These are phyloP conservation scores for Metschnikowia santaceciliae DNA, from an alignment of 805 yeast species.

Conservation along the genomic window DNA sequence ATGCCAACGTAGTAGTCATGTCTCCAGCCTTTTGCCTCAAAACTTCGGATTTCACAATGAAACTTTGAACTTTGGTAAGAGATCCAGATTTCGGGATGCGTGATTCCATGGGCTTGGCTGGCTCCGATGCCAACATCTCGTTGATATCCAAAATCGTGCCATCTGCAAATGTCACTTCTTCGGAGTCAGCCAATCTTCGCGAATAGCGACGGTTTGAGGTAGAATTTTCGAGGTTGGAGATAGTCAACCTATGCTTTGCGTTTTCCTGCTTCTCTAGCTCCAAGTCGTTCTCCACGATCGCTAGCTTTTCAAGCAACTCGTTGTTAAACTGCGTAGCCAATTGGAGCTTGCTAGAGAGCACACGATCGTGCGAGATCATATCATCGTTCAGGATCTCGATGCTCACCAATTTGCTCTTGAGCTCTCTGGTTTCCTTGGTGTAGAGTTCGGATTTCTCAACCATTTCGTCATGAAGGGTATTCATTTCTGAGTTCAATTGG, in stretches of 20 bases:
- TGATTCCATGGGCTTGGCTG: constrained; percentile 6
- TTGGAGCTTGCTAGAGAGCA: constrained; percentile 30
- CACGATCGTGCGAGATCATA: constrained; percentile 37
- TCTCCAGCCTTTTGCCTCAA: constrained; percentile 16
- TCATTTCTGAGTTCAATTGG: constrained; percentile 20
- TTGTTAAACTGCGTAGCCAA: constrained; percentile 37
- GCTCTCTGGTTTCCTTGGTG: constrained; percentile 19
- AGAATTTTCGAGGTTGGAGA: constrained; percentile 13
- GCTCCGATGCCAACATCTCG: constrained; percentile 18
- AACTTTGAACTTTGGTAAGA: constrained; percentile 28
- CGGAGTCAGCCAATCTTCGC: constrained; percentile 6
- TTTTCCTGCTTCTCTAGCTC: constrained; percentile 15
- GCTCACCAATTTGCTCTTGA: constrained; percentile 33
- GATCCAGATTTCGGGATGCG: constrained; percentile 26
- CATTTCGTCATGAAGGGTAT: constrained; percentile 13
- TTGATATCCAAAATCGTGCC: constrained; percentile 16
- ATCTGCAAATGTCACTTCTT: constrained; percentile 15
- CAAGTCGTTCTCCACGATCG: constrained; percentile 40
- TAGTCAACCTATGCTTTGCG: constrained; percentile 13
- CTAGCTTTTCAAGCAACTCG: constrained; percentile 40
- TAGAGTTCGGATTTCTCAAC: constrained; percentile 12
- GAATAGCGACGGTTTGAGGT: neutral
- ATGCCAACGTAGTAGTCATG: constrained; percentile 12
- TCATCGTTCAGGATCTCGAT: constrained; percentile 42
- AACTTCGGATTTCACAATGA: constrained; percentile 20